Conservation (phyloP, 2,329 filamentous ascomycete species). For the Rhexocercosporidium sp. region DNA sequence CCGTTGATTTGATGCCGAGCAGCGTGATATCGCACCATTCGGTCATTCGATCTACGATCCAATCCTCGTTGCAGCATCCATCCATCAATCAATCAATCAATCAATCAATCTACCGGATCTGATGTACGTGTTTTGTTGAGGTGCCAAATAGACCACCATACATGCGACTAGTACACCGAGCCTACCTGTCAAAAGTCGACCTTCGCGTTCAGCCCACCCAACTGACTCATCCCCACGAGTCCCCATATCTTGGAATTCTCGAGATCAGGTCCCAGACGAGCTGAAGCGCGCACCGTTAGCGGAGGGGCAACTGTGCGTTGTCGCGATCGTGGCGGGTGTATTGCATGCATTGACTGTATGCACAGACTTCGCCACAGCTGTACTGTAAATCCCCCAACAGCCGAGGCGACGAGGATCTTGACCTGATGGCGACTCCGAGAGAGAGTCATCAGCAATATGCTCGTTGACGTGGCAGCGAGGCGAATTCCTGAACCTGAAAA, state of each 20-base stretch:
- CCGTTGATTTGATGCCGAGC: slow-evolving; percentile 22
- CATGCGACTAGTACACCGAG: neutral
- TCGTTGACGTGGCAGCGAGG: slow-evolving; percentile 18
- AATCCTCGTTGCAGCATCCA: neutral
- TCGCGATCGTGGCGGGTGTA: slow-evolving; percentile 34
- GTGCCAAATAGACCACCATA: slow-evolving; percentile 15
- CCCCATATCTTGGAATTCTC: neutral
- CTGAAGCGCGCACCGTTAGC: slow-evolving; percentile 37
- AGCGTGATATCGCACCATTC: slow-evolving; percentile 6
- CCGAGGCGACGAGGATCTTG: neutral
- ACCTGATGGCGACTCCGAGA: neutral
- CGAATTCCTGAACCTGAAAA: neutral
- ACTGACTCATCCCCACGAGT: slow-evolving; percentile 13
- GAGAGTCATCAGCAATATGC: neutral
- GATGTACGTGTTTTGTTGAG: slow-evolving; percentile 10
- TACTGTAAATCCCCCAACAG: neutral
- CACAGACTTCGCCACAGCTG: slow-evolving; percentile 17
- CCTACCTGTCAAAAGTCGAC: neutral
- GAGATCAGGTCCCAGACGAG: slow-evolving; percentile 32
- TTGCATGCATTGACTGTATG: slow-evolving; percentile 19
- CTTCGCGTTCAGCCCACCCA: slow-evolving; percentile 14
- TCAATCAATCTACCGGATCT: slow-evolving; percentile 1
- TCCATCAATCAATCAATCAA: too few relatives aligned
- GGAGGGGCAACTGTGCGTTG: slow-evolving; percentile 34
- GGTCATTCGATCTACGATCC: slow-evolving; percentile 17